Percentiles rank a stretch among this genome's conserved stretches.
Evolutionary conservation across 306 rosid species (phyloP).

Genomic region (Leucaena leucocephala): DNA sequence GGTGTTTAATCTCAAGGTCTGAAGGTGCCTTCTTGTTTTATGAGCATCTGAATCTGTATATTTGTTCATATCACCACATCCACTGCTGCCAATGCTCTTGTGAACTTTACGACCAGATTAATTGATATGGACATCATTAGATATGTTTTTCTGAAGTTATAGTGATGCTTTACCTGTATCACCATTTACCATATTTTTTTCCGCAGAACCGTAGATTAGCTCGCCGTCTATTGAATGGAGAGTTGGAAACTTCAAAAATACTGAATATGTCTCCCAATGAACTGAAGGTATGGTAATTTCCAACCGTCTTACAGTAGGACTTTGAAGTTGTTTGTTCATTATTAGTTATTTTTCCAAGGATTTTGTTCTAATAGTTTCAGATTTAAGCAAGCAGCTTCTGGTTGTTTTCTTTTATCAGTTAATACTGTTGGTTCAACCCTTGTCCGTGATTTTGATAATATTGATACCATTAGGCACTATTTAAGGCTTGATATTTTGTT

Average conservation of each 20-base stretch:
- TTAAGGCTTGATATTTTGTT: not conserved
- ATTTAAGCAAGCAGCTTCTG: slow-evolving; percentile 16
- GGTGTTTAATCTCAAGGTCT: slow-evolving; percentile 74
- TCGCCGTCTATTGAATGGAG: slow-evolving; percentile 73
- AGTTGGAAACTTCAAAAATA: slow-evolving; percentile 79
- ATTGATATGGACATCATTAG: slow-evolving; percentile 8
- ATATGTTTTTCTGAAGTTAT: slow-evolving; percentile 19
- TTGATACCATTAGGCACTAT: slow-evolving; percentile 6
- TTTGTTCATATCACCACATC: not conserved
- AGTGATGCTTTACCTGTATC: slow-evolving; percentile 14
- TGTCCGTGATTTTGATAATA: slow-evolving; percentile 14
- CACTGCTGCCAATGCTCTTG: slow-evolving; percentile 6
- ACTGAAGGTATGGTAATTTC: slow-evolving; percentile 65
- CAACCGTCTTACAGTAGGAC: not conserved
- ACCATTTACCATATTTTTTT: slow-evolving; percentile 1
- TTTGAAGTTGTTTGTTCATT: slow-evolving; percentile 5
- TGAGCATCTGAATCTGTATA: slow-evolving; percentile 4
- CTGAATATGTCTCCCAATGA: slow-evolving; percentile 89
- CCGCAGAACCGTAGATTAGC: slow-evolving; percentile 69
- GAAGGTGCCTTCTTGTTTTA: slow-evolving; percentile 38
- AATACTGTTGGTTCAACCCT: not conserved
- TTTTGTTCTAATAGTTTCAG: slow-evolving; percentile 7
- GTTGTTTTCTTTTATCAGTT: not conserved
- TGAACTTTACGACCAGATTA: slow-evolving; percentile 15
- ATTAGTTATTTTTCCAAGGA: slow-evolving; percentile 12